phyloP scores from a whole-genome alignment of 1,139 yeast genomes.

The Blastobotrys niveus region DNA sequence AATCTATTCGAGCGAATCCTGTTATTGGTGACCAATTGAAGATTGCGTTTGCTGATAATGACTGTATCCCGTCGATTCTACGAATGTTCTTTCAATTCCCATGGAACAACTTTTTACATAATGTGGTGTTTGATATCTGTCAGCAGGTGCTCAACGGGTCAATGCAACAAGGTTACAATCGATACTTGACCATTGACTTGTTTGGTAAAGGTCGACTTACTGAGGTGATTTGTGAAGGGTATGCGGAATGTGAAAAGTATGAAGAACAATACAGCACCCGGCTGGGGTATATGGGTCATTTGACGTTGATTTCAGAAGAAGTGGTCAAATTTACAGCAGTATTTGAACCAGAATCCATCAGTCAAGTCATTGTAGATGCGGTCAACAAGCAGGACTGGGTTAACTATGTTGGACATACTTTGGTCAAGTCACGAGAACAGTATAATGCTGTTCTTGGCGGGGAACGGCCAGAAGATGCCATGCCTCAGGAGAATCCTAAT shows the following conservation, averaged over 20 bases:
- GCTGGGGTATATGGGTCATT: slow-evolving; percentile 95
- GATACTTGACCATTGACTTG: slow-evolving; percentile 79
- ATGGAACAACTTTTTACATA: slow-evolving; percentile 96
- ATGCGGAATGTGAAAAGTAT: slow-evolving; percentile 64
- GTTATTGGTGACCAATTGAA: slow-evolving; percentile 89
- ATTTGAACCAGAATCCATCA: slow-evolving; percentile 56
- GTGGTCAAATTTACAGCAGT: slow-evolving; percentile 87
- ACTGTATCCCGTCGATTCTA: slow-evolving; percentile 69
- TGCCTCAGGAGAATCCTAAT: slow-evolving; percentile 37
- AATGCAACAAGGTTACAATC: slow-evolving; percentile 87
- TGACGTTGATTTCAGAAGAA: slow-evolving; percentile 92
- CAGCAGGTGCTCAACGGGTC: slow-evolving; percentile 95
- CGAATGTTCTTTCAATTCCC: slow-evolving; percentile 88
- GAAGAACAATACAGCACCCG: slow-evolving; percentile 57
- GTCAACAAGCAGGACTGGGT: slow-evolving; percentile 65
- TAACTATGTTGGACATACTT: slow-evolving; percentile 72
- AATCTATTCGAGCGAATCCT: slow-evolving; percentile 52
- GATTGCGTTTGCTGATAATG: slow-evolving; percentile 76
- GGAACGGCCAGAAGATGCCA: slow-evolving; percentile 49
- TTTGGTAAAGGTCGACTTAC: slow-evolving; percentile 77
- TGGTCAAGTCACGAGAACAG: slow-evolving; percentile 86
- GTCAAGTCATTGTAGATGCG: slow-evolving; percentile 54
- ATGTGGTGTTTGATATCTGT: slow-evolving; percentile 94
- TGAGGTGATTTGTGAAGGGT: slow-evolving; percentile 75
- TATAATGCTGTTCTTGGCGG: slow-evolving; percentile 96